Conservation (phyloP, 2,329 filamentous ascomycete species). For the Beauveria varroae region DNA sequence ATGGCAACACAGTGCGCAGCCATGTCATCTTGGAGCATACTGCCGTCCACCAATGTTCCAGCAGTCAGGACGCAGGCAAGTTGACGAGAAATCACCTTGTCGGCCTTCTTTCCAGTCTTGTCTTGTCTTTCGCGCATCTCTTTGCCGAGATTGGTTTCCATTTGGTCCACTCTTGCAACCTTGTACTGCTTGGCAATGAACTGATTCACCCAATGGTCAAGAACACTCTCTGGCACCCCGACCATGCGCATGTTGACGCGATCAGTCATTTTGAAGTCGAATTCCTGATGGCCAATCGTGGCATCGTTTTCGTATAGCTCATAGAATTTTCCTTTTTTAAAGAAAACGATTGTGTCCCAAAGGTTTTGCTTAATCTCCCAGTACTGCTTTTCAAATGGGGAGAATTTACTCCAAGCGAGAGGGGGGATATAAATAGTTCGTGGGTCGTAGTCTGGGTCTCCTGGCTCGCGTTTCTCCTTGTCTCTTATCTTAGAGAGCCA, state of each 20-base stretch:
- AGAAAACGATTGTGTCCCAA: constrained; percentile 96
- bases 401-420: constrained; percentile 71
- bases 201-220: constrained; percentile 97
- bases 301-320: constrained; percentile 98
- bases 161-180: constrained; percentile 92
- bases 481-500: constrained; percentile 86
- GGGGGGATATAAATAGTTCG: constrained; percentile 87
- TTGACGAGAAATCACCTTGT: constrained; percentile 90
- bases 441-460: constrained; percentile 84
- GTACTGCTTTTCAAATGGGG: constrained; percentile 94
- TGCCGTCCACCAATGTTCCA: constrained; percentile 87
- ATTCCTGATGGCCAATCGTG: constrained; percentile 90
- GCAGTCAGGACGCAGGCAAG: constrained; percentile 84
- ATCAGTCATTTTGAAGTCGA: constrained; percentile 95
- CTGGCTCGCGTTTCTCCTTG: constrained; percentile 70
- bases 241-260: constrained; percentile 99
- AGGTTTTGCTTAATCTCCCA: constrained; percentile 99
- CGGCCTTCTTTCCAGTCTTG: constrained; percentile 60
- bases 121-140: constrained; percentile 94
- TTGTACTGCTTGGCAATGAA: constrained; percentile 98
- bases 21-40: constrained; percentile 98
- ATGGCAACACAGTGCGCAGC: constrained; percentile 93
- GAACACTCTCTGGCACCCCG: constrained; percentile 86
- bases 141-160: constrained; percentile 90
- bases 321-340: constrained; percentile 99